phyloP scores from a whole-genome alignment of 768 basidiomycete species.

The Candolleomyces eurysporus region DNA sequence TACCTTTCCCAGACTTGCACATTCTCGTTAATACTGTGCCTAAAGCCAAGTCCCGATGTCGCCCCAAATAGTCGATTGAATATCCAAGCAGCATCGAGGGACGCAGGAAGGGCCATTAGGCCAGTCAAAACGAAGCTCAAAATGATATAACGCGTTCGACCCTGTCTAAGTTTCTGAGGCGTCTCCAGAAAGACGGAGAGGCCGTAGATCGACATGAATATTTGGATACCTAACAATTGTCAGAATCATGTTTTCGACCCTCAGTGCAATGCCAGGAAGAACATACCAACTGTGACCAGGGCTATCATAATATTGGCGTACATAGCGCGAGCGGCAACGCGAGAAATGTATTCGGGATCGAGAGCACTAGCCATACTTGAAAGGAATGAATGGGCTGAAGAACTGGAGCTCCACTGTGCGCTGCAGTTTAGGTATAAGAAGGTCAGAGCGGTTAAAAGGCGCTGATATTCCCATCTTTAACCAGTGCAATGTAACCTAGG shows the following conservation, averaged over 20 bases:
- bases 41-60: not conserved
- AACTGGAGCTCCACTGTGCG: too few relatives aligned
- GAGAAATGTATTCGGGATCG: not conserved
- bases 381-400: too few relatives aligned
- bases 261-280: not conserved
- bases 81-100: not conserved
- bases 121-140: not conserved
- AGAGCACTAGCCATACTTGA: too few relatives aligned
- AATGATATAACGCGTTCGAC: not conserved
- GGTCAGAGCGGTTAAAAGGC: too few relatives aligned
- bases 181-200: constrained; percentile 1
- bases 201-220: not conserved
- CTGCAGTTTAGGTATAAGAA: too few relatives aligned
- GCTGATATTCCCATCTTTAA: too few relatives aligned
- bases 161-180: not conserved
- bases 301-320: not conserved
- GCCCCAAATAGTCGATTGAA: not conserved
- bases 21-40: not conserved
- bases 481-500: too few relatives aligned
- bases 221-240: not conserved
- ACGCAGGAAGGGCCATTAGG: not conserved
- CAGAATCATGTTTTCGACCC: not conserved
- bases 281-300: not conserved
- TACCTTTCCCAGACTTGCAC: not conserved
- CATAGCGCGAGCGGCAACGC: not conserved